phyloP scores from a whole-genome alignment of 257 asterid genomes.

The Fraxinus anomala region DNA sequence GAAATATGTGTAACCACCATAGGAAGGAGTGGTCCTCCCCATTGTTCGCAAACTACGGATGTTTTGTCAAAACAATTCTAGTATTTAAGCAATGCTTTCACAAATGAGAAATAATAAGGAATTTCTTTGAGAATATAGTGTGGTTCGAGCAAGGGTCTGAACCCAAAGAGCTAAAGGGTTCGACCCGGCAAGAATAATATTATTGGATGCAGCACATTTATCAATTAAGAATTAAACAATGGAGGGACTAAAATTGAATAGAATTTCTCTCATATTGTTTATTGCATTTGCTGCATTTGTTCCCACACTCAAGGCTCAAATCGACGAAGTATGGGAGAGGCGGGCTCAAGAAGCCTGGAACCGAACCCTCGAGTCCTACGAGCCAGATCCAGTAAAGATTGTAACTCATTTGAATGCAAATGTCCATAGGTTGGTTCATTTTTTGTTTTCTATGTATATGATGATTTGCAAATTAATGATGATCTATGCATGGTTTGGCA shows the following conservation, averaged over 20 bases:
- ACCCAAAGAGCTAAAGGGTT: conserved; percentile 32
- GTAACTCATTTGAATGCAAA: conserved; percentile 46
- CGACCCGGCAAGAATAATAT: conserved; percentile 18
- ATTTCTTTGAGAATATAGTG: neutral
- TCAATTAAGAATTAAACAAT: conserved; percentile 20
- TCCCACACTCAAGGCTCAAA: conserved; percentile 35
- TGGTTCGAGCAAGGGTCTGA: conserved; percentile 28
- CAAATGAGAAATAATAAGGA: neutral
- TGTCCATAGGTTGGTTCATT: conserved; percentile 32
- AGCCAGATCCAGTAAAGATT: conserved; percentile 48
- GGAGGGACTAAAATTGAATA: conserved; percentile 21
- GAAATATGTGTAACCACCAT: neutral
- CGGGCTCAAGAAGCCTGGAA: conserved; percentile 59
- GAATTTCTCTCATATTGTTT: conserved; percentile 29
- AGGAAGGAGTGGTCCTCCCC: conserved; percentile 36
- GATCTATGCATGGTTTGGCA: neutral
- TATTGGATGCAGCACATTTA: neutral
- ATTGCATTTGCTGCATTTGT: conserved; percentile 36
- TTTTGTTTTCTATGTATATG: neutral
- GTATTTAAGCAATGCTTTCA: conserved; percentile 28
- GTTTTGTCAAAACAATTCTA: neutral
- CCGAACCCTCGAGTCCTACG: conserved; percentile 44
- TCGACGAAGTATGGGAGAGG: conserved; percentile 50
- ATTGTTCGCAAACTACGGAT: conserved; percentile 12
- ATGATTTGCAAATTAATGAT: neutral